A percentile compares a stretch with the other conserved stretches of the same genome.
These are phyloP conservation scores for Cyclostephanos invisitatus DNA, from an alignment of 108 stramenopile species.

Conservation along the genomic window DNA sequence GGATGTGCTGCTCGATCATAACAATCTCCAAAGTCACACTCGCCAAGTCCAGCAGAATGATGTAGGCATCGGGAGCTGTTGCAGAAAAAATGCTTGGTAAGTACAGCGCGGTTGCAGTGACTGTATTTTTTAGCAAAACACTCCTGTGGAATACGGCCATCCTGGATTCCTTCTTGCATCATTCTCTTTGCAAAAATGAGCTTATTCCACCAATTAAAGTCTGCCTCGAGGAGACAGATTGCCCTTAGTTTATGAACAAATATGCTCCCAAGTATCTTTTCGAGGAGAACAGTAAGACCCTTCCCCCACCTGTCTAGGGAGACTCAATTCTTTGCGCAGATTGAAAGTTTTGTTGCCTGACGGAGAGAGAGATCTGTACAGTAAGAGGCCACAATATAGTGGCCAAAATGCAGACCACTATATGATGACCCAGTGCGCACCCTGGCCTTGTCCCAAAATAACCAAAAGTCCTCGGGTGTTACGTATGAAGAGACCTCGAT, in stretches of 20 bases:
- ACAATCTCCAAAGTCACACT: conserved; percentile 13
- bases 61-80: conserved; percentile 7
- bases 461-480: neutral
- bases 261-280: conserved; percentile 14
- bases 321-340: neutral
- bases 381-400: conserved; percentile 4
- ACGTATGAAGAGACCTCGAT: neutral
- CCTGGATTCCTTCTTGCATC: conserved; percentile 8
- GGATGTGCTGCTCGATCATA: conserved; percentile 26
- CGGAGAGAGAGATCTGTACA: neutral
- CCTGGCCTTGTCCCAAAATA: neutral
- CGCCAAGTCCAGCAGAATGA: neutral
- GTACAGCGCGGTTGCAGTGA: neutral
- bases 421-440: neutral
- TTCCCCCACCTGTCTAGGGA: conserved; percentile 2
- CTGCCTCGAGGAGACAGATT: conserved; percentile 12
- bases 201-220: conserved; percentile 26
- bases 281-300: conserved; percentile 20
- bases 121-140: conserved; percentile 7
- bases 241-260: conserved; percentile 7
- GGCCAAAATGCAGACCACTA: conserved; percentile 1
- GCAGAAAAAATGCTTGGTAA: conserved; percentile 1
- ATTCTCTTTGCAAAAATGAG: conserved; percentile 21
- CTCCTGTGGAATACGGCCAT: neutral
- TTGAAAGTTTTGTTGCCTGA: conserved; percentile 1